Evolutionary conservation across 345 rosid genomes (phyloP).

Genomic region (Geranium brycei): DNA sequence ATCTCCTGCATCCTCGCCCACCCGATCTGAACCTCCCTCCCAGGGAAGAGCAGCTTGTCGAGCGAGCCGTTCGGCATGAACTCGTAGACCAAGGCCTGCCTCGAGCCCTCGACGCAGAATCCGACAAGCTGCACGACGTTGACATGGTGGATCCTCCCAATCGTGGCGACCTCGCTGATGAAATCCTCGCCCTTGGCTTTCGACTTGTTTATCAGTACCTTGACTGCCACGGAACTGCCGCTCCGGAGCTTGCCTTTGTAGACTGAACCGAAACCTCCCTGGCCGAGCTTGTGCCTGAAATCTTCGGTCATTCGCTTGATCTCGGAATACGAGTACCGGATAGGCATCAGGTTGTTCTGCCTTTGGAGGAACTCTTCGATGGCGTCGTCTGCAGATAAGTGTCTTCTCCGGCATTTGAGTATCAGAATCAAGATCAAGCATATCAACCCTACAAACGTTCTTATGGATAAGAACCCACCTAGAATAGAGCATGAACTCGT

Average conservation of each 20-base stretch:
- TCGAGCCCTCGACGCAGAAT: constrained; percentile 3
- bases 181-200: constrained; percentile 6
- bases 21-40: not conserved
- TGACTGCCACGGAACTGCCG: constrained; percentile 2
- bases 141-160: constrained; percentile 8
- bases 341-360: constrained; percentile 9
- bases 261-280: constrained; percentile 6
- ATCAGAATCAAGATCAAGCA: not conserved
- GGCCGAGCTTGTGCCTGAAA: constrained; percentile 1
- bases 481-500: not conserved
- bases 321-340: constrained; percentile 8
- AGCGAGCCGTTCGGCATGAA: constrained; percentile 13
- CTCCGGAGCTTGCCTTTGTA: constrained; percentile 7
- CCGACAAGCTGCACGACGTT: constrained; percentile 3
- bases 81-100: constrained; percentile 6
- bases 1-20: constrained; percentile 6
- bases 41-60: constrained; percentile 1
- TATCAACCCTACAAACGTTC: not conserved
- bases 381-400: constrained; percentile 5
- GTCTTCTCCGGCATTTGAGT: constrained; percentile 6
- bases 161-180: constrained; percentile 3
- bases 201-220: not conserved
- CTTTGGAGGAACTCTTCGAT: constrained; percentile 8
- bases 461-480: not conserved
- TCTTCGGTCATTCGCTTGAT: not conserved